These are phyloP conservation scores for Pleurotus tuber-regium DNA, from an alignment of 768 basidiomycete species.

Conservation along the genomic window DNA sequence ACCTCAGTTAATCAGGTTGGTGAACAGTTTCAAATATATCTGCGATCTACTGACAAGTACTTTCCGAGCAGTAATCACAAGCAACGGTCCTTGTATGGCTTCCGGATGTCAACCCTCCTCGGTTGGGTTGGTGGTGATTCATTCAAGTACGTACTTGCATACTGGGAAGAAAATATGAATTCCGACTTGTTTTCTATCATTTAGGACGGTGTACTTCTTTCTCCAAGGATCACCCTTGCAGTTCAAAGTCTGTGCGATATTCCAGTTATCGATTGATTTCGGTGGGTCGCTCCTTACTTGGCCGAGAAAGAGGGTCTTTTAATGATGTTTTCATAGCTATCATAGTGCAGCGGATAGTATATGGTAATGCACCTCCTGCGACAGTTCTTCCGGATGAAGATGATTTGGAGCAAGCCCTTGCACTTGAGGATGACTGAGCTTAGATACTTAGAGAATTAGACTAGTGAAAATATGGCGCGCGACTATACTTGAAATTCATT, in stretches of 20 bases:
- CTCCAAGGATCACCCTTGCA: conserved; percentile 68
- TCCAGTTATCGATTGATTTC: conserved; percentile 77
- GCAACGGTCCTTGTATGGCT: conserved; percentile 79
- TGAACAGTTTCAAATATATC: conserved; percentile 10
- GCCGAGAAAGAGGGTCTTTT: neutral
- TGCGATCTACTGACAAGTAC: conserved; percentile 3
- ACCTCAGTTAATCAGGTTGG: conserved; percentile 77
- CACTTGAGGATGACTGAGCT: conserved; percentile 61
- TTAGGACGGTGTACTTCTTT: conserved; percentile 80
- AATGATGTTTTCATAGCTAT: conserved; percentile 49
- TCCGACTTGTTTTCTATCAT: neutral
- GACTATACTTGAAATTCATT: too few species aligned
- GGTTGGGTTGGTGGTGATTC: conserved; percentile 85
- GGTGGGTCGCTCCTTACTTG: conserved; percentile 42
- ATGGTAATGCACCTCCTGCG: conserved; percentile 67
- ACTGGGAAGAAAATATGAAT: neutral
- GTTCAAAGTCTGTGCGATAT: conserved; percentile 81
- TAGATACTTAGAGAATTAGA: conserved; percentile 29
- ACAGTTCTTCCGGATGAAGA: conserved; percentile 57
- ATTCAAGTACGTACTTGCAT: conserved; percentile 62
- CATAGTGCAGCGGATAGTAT: conserved; percentile 67
- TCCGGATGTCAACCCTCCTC: conserved; percentile 75
- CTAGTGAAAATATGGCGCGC: too few species aligned
- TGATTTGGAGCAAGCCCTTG: conserved; percentile 73
- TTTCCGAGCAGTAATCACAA: conserved; percentile 63